These are phyloP conservation scores for Gryganskiella cystojenkinii DNA, from an alignment of 192 early-diverging fungal species.

Conservation along the genomic window DNA sequence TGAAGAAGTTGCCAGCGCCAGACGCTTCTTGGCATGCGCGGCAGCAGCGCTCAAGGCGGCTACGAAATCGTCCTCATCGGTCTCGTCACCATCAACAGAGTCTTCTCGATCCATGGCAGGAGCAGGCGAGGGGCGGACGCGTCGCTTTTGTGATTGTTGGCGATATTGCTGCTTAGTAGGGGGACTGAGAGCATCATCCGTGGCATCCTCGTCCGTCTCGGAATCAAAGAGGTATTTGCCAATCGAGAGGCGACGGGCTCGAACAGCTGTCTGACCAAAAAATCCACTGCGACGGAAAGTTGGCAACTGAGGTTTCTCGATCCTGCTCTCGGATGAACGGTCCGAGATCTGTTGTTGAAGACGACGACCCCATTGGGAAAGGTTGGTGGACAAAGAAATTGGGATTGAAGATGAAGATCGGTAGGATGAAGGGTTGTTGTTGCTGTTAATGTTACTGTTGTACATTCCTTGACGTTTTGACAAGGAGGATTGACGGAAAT, in stretches of 20 bases:
- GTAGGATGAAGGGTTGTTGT: not conserved
- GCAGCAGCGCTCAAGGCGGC: constrained; percentile 3
- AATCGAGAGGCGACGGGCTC: constrained; percentile 42
- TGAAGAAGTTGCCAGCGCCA: not conserved
- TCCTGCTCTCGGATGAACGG: not conserved
- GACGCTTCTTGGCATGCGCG: constrained; percentile 18
- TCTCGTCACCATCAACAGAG: constrained; percentile 32
- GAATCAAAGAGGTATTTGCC: constrained; percentile 42
- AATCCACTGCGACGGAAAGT: too few species aligned
- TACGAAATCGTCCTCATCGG: constrained; percentile 46
- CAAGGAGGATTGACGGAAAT: constrained; percentile 44
- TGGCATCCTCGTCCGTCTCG: constrained; percentile 25
- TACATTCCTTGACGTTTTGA: constrained; percentile 9
- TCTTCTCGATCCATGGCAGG: not conserved
- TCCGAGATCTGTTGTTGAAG: constrained; percentile 2
- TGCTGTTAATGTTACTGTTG: too few species aligned
- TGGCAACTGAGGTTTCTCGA: not conserved
- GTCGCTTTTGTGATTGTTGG: constrained; percentile 44
- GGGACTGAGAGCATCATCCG: not conserved
- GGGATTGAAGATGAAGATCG: not conserved
- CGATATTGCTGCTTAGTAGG: constrained; percentile 1
- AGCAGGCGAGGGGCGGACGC: constrained; percentile 8
- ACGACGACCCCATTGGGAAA: constrained; percentile 26
- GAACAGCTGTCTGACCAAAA: constrained; percentile 32
- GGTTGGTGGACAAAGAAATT: not conserved